Conservation (phyloP, 2,329 filamentous ascomycete genomes). For the Penicillium sp. region DNA sequence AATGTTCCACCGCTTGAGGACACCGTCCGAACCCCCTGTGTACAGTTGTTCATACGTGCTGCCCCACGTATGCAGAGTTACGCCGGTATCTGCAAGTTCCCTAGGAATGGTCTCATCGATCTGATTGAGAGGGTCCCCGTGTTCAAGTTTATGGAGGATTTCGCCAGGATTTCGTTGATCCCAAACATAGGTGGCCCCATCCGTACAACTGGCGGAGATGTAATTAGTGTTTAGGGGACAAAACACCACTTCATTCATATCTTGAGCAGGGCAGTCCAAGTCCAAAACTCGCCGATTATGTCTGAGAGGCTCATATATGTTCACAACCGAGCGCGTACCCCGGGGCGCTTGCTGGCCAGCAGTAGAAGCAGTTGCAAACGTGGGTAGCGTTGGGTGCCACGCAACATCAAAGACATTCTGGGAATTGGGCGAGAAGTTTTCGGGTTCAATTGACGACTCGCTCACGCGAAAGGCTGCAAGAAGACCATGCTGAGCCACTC, state of each 20-base stretch:
- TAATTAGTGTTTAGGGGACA: constrained; percentile 53
- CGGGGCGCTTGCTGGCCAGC: constrained; percentile 41
- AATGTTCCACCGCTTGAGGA: constrained; percentile 65
- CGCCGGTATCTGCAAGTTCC: constrained; percentile 62
- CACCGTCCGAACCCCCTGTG: constrained; percentile 65
- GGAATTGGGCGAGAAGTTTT: constrained; percentile 52
- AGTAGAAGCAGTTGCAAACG: constrained; percentile 60
- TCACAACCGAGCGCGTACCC: constrained; percentile 54
- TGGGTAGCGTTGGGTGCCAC: constrained; percentile 57
- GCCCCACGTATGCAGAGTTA: constrained; percentile 64
- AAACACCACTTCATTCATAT: constrained; percentile 66
- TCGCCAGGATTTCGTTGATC: constrained; percentile 55
- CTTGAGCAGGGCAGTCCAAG: constrained; percentile 61
- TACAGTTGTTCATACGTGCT: constrained; percentile 57
- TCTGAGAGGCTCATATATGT: constrained; percentile 54
- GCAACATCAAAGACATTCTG: constrained; percentile 63
- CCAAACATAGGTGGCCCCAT: constrained; percentile 66
- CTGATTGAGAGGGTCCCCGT: constrained; percentile 57
- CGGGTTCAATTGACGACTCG: constrained; percentile 38
- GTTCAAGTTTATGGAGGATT: constrained; percentile 55
- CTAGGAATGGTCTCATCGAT: constrained; percentile 43
- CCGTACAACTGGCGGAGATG: constrained; percentile 64
- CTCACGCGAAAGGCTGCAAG: constrained; percentile 59
- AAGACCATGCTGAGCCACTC: constrained; percentile 53
- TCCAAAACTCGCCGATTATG: constrained; percentile 46